Evolutionary conservation across 2,329 filamentous ascomycete genomes (phyloP), one percentile per base, ranked within the genome.

Genomic region (Teratosphaeria nubilosa): DNA sequence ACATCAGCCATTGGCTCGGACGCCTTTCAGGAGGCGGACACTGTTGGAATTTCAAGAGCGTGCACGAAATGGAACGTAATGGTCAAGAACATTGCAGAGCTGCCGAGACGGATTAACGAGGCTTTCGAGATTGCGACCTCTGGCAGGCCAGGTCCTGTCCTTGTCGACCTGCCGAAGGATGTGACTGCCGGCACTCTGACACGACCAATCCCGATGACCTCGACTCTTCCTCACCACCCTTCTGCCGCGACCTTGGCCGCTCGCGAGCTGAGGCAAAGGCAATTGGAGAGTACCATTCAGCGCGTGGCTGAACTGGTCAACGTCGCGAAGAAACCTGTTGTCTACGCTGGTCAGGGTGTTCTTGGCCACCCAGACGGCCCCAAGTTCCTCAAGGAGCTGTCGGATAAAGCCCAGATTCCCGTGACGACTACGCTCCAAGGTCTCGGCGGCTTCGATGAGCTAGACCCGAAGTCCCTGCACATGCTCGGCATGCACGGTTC

Each of bases 51-150:
- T 73, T 95, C 90, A 34, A 84, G 92, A 69, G 86, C 91, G 22
- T 96, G 91, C 81, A 96, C 91, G 66, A 97, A 97, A 79, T 99
- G 94, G 94, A 97, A 97, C 69, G 90, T 95, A 60, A 95, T 97
- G 91, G 90, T 96, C 54, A 96, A 95, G 82, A 92, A 87, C 73
- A 86, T 96, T 57, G 91, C 90, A 55, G 94, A 99, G 76, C 81
- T 99, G 58, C 94, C 94, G 55, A 85, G 89, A 68, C 84, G 92
- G 64, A 97, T 97, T 71, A 96, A 96, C 74, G 94, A 97, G 77
- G 94, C 94, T 54, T 97, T 97, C 70, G 91, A 97, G 77, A 97
- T 97, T 71, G 94, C 94, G 48, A 97, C 90, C 50, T 94, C 87
- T 68, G 94, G 94, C 60, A 85, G 94, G 54, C 94, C 94, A 14